Base-by-base conservation (phyloP, 2,329 filamentous ascomycete genomes). In the Cladosporium oxysporum region DNA sequence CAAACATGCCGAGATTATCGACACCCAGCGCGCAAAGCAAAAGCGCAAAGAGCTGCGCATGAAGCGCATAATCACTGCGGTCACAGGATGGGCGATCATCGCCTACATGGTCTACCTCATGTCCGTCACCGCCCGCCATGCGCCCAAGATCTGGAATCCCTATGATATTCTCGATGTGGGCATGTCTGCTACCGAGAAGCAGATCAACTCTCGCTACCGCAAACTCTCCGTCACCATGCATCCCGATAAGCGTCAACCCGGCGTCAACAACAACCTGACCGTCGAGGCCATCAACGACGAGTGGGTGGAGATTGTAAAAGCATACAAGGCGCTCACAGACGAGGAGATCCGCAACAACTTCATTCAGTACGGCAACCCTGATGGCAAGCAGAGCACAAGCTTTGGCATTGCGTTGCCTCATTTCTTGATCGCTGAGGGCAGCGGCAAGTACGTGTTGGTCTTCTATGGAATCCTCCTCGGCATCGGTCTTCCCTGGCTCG, bases 341-440 rank as follows among this genome's bases (percentile, higher is more conserved):
- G 96, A 99, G 80, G 95, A 98, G 50, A 87, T 98, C 68, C 91
- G 95, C 75, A 96, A 96, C 81, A 99, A 99, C 83, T 99, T 91
- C 79, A 89, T 97, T 62, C 91, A 96, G 78, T 99, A 91, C 75
- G 95, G 95, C 65, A 93, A 99, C 78, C 95, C 95, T 7, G 95
- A 99, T 77, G 95, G 95, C 76, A 98, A 97, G 85, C 95, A 99
- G 81, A 94, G 93, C 78, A 95, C 93, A 80, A 97, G 93, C 81
- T 98, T 99, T 75, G 94, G 95, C 70, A 99, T 99, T 71, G 95
- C 94, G 55, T 85, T 99, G 55, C 95, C 95, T 55, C 90, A 95
- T 77, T 92, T 95, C 79, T 93, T 99, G 73, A 86, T 99, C 64
- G 91, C 91, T 16, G 92, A 97, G 71, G 94, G 93, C 64, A 96